Conservation (phyloP, 768 basidiomycete species). For the Trametes gibbosa region DNA sequence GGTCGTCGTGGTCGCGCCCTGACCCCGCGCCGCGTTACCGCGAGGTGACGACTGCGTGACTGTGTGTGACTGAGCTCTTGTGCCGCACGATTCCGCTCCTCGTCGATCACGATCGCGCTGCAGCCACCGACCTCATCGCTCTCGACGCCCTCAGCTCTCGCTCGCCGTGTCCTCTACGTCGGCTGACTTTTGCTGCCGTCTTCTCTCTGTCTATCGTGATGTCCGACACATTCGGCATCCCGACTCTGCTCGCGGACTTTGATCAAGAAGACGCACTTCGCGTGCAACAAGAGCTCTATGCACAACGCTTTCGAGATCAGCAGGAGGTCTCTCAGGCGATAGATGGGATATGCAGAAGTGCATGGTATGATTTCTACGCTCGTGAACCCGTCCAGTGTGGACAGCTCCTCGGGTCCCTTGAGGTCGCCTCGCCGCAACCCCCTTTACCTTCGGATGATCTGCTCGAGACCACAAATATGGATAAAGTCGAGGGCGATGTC, state of each 20-base stretch:
- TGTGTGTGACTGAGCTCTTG: background rate
- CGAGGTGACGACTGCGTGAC: slow-evolving; percentile 13
- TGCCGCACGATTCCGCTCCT: background rate
- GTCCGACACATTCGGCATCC: too few relatives aligned
- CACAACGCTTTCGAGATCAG: background rate
- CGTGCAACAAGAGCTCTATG: background rate
- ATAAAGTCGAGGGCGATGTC: background rate
- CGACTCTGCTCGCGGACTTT: background rate
- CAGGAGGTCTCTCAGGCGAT: background rate
- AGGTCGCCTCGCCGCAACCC: background rate
- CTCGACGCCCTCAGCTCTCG: background rate
- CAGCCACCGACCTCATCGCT: background rate
- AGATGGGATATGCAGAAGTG: slow-evolving; percentile 31
- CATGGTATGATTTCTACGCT: slow-evolving; percentile 47
- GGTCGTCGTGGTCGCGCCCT: slow-evolving; percentile 11
- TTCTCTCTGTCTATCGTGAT: background rate
- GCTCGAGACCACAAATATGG: background rate
- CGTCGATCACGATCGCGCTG: background rate
- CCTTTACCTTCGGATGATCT: background rate
- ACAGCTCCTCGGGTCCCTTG: slow-evolving; percentile 26
- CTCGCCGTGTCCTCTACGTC: background rate
- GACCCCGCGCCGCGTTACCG: slow-evolving; percentile 5
- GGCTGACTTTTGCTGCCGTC: background rate
- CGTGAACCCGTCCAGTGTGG: slow-evolving; percentile 39
- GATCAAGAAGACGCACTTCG: background rate